Base-by-base conservation (phyloP, 2,329 filamentous ascomycete genomes). In the Didymellaceae sp. region DNA sequence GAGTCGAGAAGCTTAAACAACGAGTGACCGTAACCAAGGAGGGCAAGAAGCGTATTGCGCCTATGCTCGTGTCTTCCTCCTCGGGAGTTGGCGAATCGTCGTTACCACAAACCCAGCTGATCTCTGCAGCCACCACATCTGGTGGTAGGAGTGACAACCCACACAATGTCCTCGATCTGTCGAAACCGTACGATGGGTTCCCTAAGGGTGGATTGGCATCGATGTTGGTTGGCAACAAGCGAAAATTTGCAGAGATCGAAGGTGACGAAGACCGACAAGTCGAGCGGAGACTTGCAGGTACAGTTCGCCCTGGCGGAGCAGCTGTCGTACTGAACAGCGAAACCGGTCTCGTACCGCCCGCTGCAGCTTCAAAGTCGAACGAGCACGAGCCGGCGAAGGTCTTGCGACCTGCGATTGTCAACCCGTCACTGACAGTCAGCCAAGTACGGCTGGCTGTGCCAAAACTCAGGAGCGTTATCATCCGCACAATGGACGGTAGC, bases 1-100 rank as follows among this genome's bases (percentile, higher is more conserved):
- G 85, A 60, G 71, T 88, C 3, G 85, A 88, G 60, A 82, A 83
- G 55, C 75, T 97, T 57, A 97, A 97, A 74, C 90, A 93, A 55
- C 84, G 94, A 43, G 92, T 97, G 3, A 97, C 93, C 0, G 87
- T 97, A 53, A 96, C 91, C 0, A 97, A 97, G 71, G 93, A 99
- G 59, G 94, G 94, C 22, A 97, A 94, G 76, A 99, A 99, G 77
- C 85, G 94, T 45, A 93, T 99, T 46, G 90, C 91, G 4, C 94
- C 94, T 1, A 80, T 99, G 57, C 80, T 99, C 10, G 90, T 99
- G 6, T 80, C 78, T 2, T 96, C 93, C 0, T 91, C 91, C 0
- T 93, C 92, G 7, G 91, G 90, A 2, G 89, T 88, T 1, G 90
- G 90, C 9, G 87, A 92, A 66, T 95, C 92, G 0, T 96, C 92